Evolutionary conservation across 1,284 basidiomycete genomes (phyloP).

Genomic region (Cryptococcus depauperatus): DNA sequence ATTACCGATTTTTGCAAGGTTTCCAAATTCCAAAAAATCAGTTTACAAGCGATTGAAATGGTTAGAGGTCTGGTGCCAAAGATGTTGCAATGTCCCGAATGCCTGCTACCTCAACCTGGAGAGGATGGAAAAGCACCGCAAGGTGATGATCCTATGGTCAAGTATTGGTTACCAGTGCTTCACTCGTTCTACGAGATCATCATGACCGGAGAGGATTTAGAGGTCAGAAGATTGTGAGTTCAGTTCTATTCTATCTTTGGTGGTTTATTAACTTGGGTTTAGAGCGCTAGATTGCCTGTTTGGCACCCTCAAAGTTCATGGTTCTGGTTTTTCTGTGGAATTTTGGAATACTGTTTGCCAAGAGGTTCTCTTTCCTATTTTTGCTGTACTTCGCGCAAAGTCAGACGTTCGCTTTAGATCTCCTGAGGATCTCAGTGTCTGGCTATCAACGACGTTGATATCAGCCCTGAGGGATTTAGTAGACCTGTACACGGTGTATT

Average conservation of each 20-base stretch:
- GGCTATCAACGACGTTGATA: slow-evolving; percentile 98
- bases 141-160: slow-evolving; percentile 75
- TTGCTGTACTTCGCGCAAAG: slow-evolving; percentile 67
- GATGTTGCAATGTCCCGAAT: slow-evolving; percentile 81
- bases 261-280: slow-evolving; percentile 2
- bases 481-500: slow-evolving; percentile 93
- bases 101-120: slow-evolving; percentile 49
- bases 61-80: slow-evolving; percentile 82
- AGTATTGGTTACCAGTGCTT: slow-evolving; percentile 93
- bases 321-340: slow-evolving; percentile 73
- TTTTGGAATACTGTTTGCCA: slow-evolving; percentile 99
- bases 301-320: slow-evolving; percentile 85
- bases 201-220: slow-evolving; percentile 99
- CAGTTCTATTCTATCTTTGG: not conserved
- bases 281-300: slow-evolving; percentile 95
- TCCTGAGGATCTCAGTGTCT: slow-evolving; percentile 98
- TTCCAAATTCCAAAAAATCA: slow-evolving; percentile 97
- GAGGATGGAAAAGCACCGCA: slow-evolving; percentile 22
- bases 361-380: slow-evolving; percentile 97
- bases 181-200: slow-evolving; percentile 99
- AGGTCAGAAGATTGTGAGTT: slow-evolving; percentile 86
- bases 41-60: slow-evolving; percentile 92
- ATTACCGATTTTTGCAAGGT: slow-evolving; percentile 99
- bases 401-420: slow-evolving; percentile 82
- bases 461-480: slow-evolving; percentile 93